Base-by-base conservation (phyloP, 306 rosid genomes). In the Lotus japonicus region DNA sequence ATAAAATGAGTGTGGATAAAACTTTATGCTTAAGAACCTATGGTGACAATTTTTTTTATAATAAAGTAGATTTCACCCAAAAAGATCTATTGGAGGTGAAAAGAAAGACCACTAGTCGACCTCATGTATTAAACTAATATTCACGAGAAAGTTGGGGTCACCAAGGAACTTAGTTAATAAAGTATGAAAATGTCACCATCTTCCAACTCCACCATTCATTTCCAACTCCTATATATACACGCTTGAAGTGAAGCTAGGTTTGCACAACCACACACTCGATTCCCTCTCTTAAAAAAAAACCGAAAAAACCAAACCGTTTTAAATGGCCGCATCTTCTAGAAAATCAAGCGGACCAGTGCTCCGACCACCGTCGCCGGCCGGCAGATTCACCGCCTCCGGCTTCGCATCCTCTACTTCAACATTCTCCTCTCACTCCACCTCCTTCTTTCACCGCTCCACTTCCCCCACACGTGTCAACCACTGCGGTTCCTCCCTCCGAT, bases 291-390 rank as follows among this genome's bases (percentile, higher is more conserved):
- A n/a, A n/a, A n/a, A n/a, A n/a, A n/a, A n/a, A n/a, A 6, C 5
- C 1, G 5, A 15, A 46, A 43, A 48, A 15, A 13, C 14, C 13
- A 16, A 10, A 10, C 18, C 5, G 0, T 10, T 68, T 49, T 58
- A 77, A 74, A 91, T 91, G 97, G 87, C 97, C 59, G 81, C 80
- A 9, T 11, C 62, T 64, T 72, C 92, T 35, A 85, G 92, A 84
- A 86, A 75, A 66, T 71, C 88, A 1, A 81, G 48, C 70, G 90
- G 85, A 49, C 84, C 82, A 1, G 75, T 77, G 0, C 42, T 81
- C 28, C 79, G 95, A 2, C 81, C 90, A 1, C 74, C 58, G 52
- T 74, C 86, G 0, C 85, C 90, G 2, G 69, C 84, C 2, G 87
- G 77, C 3, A 77, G 88, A 61, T 83, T 88, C 50, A 44, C 85